Conservation (phyloP, 2,329 filamentous ascomycete species). For the Sporothrix euskadiensis region DNA sequence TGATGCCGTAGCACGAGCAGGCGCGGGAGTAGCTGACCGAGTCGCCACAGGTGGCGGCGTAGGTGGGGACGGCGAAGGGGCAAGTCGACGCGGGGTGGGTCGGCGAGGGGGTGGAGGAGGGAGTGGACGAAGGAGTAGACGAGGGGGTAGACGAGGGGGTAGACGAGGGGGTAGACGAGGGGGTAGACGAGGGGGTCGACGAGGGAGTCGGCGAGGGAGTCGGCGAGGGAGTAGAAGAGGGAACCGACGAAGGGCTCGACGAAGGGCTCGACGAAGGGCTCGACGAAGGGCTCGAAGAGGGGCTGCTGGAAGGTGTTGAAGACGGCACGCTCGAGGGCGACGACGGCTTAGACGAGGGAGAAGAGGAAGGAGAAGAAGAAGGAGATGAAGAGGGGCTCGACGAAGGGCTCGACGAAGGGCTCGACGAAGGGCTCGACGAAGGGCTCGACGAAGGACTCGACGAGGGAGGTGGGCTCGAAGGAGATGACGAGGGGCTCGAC, state of each 20-base stretch:
- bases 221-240: not conserved
- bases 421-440: not conserved
- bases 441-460: not conserved
- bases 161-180: not conserved
- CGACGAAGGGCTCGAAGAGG: not conserved
- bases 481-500: not conserved
- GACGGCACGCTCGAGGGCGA: not conserved
- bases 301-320: not conserved
- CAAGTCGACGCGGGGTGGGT: not conserved
- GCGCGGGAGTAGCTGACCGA: conserved; percentile 35
- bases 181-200: not conserved
- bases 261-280: not conserved
- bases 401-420: not conserved
- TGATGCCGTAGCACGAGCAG: conserved; percentile 38
- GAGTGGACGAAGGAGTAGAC: not conserved
- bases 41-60: conserved; percentile 36
- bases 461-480: not conserved
- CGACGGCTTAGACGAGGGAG: not conserved
- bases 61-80: conserved; percentile 25
- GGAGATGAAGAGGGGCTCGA: not conserved
- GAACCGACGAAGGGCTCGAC: not conserved
- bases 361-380: not conserved
- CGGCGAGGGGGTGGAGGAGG: not conserved
- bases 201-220: not conserved
- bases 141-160: not conserved